Conservation (phyloP, 805 yeast genomes). For the Saccharomycopsis sp. region DNA sequence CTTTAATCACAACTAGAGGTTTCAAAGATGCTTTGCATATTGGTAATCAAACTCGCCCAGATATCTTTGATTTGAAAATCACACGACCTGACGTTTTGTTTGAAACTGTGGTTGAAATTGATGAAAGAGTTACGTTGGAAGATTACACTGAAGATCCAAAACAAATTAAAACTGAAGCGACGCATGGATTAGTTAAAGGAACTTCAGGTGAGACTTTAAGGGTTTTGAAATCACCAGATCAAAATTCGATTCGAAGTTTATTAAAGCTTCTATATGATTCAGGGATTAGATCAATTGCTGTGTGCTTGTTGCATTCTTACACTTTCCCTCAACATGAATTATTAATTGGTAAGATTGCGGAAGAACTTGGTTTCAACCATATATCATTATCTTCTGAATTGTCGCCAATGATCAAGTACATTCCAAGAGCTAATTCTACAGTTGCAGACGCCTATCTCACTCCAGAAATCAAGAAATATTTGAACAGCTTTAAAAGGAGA, state of each 20-base stretch:
- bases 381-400: conserved; percentile 62
- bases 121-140: conserved; percentile 84
- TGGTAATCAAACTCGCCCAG: conserved; percentile 90
- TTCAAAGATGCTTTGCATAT: conserved; percentile 75
- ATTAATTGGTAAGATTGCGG: conserved; percentile 52
- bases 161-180: conserved; percentile 24
- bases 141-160: conserved; percentile 72
- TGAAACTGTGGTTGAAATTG: conserved; percentile 72
- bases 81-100: conserved; percentile 66
- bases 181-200: conserved; percentile 41
- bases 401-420: conserved; percentile 73
- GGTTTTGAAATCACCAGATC: conserved; percentile 46
- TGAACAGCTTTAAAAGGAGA: conserved; percentile 55
- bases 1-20: conserved; percentile 81
- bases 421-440: conserved; percentile 70
- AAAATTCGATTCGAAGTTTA: conserved; percentile 33
- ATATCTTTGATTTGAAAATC: conserved; percentile 78
- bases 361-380: conserved; percentile 58
- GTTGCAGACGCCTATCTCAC: conserved; percentile 79
- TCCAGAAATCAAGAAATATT: conserved; percentile 65
- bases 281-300: conserved; percentile 65
- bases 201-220: conserved; percentile 62
- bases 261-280: conserved; percentile 40
- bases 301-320: conserved; percentile 67
- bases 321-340: conserved; percentile 66